A percentile compares a stretch with the other conserved stretches of the same genome.
phyloP scores from a whole-genome alignment of 176 grass and related monocot genomes.

The Microstegium vimineum region DNA sequence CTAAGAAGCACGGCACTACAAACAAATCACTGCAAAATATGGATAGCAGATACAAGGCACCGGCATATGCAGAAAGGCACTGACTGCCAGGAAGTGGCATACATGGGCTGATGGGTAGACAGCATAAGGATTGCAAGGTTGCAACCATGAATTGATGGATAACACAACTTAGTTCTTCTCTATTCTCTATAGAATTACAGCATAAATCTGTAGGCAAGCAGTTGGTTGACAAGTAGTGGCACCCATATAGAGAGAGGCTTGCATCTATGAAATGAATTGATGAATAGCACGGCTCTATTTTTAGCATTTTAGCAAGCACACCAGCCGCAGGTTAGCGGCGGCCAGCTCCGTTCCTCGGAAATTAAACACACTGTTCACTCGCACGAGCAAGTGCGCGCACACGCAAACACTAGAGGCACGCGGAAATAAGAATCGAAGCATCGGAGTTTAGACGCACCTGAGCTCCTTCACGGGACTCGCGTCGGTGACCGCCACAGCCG shows the following conservation, averaged over 20 bases:
- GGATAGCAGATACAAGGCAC: not conserved
- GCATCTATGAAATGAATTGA: not conserved
- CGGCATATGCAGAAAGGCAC: not conserved
- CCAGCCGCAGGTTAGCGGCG: no score
- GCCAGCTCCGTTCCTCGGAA: not conserved
- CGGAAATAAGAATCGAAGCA: not conserved
- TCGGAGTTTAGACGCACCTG: constrained; percentile 24
- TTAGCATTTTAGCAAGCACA: constrained; percentile 15
- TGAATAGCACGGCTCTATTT: not conserved
- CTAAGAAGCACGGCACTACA: constrained; percentile 7
- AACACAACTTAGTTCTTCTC: not conserved
- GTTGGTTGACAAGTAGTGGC: not conserved
- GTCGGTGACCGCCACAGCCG: not conserved
- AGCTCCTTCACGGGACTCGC: not conserved
- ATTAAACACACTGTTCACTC: not conserved
- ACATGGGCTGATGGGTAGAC: not conserved
- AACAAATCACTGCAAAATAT: not conserved
- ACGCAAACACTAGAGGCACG: not conserved
- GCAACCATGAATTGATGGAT: not conserved
- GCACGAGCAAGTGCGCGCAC: not conserved
- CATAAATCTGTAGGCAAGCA: not conserved
- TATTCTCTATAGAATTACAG: not conserved
- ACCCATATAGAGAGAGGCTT: not conserved
- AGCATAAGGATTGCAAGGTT: not conserved
- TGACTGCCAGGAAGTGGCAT: not conserved